Conservation (phyloP, 257 asterid genomes). For the Jaltomata sinuosa region DNA sequence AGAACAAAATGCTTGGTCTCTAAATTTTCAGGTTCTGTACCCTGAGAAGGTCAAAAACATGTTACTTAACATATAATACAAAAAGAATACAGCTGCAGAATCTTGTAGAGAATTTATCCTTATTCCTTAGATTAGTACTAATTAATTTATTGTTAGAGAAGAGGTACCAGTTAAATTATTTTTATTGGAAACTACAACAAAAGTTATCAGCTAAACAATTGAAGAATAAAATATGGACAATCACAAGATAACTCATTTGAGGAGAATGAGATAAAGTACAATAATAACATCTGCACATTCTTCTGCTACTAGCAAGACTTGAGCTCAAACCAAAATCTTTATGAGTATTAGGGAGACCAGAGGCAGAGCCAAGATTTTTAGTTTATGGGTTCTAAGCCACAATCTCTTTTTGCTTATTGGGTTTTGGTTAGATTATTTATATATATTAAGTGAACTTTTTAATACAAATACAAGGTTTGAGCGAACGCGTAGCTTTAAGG, state of each 20-base stretch:
- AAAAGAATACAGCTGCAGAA: background rate
- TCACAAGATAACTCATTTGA: background rate
- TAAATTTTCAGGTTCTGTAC: background rate
- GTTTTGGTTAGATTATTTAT: too few relatives aligned
- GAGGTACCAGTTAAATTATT: background rate
- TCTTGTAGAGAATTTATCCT: background rate
- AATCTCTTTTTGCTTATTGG: too few relatives aligned
- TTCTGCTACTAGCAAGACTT: background rate
- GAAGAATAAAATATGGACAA: background rate
- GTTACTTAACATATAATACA: background rate
- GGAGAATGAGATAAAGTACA: background rate
- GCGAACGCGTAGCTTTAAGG: too few relatives aligned
- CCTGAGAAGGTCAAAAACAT: background rate
- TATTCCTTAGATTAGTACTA: background rate
- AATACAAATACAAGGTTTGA: too few relatives aligned
- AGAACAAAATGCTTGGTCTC: constrained; percentile 37
- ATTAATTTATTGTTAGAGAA: background rate
- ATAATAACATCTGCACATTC: background rate
- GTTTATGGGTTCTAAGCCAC: too few relatives aligned
- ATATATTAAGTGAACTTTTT: too few relatives aligned
- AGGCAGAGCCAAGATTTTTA: too few relatives aligned
- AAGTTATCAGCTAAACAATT: background rate
- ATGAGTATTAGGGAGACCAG: background rate
- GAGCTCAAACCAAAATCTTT: background rate
- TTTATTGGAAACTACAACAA: background rate